Evolutionary conservation across 2,329 filamentous ascomycete genomes (phyloP).

Genomic region (Fusarium papillatum): DNA sequence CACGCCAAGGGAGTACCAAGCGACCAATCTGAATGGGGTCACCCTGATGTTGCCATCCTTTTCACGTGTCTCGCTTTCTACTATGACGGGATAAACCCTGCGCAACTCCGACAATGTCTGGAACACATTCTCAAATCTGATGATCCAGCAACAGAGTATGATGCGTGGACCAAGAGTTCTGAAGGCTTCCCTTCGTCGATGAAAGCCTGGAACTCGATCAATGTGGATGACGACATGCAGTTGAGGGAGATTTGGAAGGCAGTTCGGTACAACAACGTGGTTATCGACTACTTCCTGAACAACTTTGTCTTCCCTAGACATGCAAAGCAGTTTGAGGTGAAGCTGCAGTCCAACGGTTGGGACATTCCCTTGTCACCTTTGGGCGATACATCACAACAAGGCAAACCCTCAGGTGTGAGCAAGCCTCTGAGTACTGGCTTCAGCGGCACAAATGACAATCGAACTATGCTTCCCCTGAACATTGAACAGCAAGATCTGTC

Average conservation of each 20-base stretch:
- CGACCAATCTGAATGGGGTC: slow-evolving; percentile 75
- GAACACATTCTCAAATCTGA: slow-evolving; percentile 66
- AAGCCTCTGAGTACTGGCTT: slow-evolving; percentile 73
- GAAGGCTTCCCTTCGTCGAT: slow-evolving; percentile 62
- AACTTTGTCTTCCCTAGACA: slow-evolving; percentile 76
- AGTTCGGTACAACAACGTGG: slow-evolving; percentile 62
- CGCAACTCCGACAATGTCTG: slow-evolving; percentile 65
- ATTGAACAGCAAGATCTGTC: slow-evolving; percentile 73
- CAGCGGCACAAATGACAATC: slow-evolving; percentile 79
- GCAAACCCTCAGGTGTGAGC: not conserved
- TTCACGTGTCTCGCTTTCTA: slow-evolving; percentile 79
- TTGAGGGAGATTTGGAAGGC: slow-evolving; percentile 65
- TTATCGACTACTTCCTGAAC: slow-evolving; percentile 73
- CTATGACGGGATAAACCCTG: slow-evolving; percentile 66
- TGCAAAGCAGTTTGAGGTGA: slow-evolving; percentile 74
- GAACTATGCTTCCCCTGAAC: slow-evolving; percentile 70
- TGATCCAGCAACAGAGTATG: slow-evolving; percentile 70
- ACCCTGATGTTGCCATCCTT: slow-evolving; percentile 76
- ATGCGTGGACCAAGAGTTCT: slow-evolving; percentile 61
- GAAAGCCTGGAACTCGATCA: slow-evolving; percentile 69
- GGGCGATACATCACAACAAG: not conserved
- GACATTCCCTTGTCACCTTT: slow-evolving; percentile 68
- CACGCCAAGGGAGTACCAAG: slow-evolving; percentile 66
- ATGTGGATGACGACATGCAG: slow-evolving; percentile 69
- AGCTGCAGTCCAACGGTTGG: slow-evolving; percentile 77